Percentiles rank a stretch among this genome's conserved stretches.
Evolutionary conservation across 441 rosid genomes (phyloP).

Genomic region (Brassica hybrid): DNA sequence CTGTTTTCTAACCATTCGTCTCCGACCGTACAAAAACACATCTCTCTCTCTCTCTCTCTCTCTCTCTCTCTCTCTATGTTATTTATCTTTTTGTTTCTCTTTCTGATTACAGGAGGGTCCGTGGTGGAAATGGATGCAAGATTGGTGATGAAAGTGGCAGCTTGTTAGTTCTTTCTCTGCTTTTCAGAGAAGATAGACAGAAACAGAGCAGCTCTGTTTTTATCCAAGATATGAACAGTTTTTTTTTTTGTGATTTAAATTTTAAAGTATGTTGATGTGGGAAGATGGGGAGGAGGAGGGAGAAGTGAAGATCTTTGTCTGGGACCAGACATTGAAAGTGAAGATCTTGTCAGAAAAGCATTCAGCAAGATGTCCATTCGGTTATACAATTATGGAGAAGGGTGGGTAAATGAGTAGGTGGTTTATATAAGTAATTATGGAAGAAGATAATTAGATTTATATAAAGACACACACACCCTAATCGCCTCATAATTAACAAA

Average conservation of each 20-base stretch:
- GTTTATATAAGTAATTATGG: slow-evolving; percentile 23
- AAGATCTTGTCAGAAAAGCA: slow-evolving; percentile 92
- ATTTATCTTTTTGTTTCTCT: slow-evolving; percentile 33
- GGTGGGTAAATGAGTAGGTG: slow-evolving; percentile 99
- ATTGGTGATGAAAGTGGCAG: slow-evolving; percentile 96
- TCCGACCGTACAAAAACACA: slow-evolving; percentile 66
- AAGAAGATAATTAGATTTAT: slow-evolving; percentile 24
- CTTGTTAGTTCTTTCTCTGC: slow-evolving; percentile 65
- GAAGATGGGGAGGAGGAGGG: slow-evolving; percentile 93
- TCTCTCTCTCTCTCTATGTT: slow-evolving; percentile 15
- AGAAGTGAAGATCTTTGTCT: slow-evolving; percentile 59
- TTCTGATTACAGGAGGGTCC: slow-evolving; percentile 74
- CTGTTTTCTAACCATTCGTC: no score
- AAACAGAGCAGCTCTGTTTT: slow-evolving; percentile 37
- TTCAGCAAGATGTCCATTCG: slow-evolving; percentile 99
- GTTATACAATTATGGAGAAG: slow-evolving; percentile 99
- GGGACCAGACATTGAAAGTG: slow-evolving; percentile 77
- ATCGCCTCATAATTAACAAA: slow-evolving; percentile 19
- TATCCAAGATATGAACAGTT: slow-evolving; percentile 18
- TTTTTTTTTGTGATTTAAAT: not conserved
- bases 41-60: not conserved
- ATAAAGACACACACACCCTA: slow-evolving; percentile 27
- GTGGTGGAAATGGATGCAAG: slow-evolving; percentile 98
- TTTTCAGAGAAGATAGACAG: slow-evolving; percentile 1
- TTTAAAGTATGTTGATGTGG: slow-evolving; percentile 97